Base-by-base conservation (phyloP, 768 basidiomycete species). In the Porpolomopsis calyptriformis region DNA sequence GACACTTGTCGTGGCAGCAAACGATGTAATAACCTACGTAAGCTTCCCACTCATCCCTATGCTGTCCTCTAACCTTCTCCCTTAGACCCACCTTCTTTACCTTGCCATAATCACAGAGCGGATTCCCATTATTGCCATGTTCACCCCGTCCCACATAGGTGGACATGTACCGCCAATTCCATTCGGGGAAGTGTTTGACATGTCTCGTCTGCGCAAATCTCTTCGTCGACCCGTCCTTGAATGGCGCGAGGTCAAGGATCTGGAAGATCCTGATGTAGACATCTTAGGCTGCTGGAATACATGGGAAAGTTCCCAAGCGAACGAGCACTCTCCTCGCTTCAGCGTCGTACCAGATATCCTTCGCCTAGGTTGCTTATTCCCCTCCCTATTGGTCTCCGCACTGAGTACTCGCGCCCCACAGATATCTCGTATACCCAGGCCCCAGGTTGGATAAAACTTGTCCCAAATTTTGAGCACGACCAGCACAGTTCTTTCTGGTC, bases 21-120 rank as follows among this genome's bases (percentile, higher is more conserved):
- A 85, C 67, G 82, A 85, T 63, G 80, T 84, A 24, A 82, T 84
- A 76, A 82, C 82, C 47, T 80, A 78, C 56, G 77, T 77, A 49
- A 53, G 72, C 31, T 4, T 37, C 25, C 14, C 27, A 37, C 8
- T 45, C 6, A 37, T 35, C n/a, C 42, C 16, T 27, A 42, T 11
- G 40, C 10, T 42, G 31, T 39, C 27, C 19, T 34, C 43, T 20
- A 9, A 24, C 24, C 24, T 9, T 47, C 39, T 16, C 43, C 24
- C 38, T 36, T 35, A 72, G 66, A 68, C 69, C 34, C 79, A 82
- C 56, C 63, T 80, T 42, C 65, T 82, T 26, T 81, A 80, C 51
- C 68, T 83, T 8, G 77, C 65, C 10, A 45, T 74, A 27, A 66
- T 83, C 50, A 77, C 78, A 7, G 71, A 73, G 31, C 71, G 79